Evolutionary conservation across 164 flowering plant species (phyloP).

Genomic region (Nymphaea colorata): DNA sequence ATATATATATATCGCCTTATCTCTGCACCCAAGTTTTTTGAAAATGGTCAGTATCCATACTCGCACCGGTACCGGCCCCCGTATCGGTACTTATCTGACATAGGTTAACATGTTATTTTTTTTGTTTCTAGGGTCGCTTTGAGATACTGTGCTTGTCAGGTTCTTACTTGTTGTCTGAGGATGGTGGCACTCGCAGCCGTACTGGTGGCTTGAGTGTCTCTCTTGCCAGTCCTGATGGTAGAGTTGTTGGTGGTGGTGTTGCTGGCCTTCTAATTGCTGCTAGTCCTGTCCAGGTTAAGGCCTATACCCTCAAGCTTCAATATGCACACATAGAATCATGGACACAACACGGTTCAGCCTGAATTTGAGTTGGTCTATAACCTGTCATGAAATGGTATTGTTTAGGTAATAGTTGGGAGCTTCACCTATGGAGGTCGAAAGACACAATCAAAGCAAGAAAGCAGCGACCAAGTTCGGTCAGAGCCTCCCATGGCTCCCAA

Average conservation of each 20-base stretch:
- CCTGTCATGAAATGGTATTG: background rate
- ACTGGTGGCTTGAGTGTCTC: slow-evolving; percentile 69
- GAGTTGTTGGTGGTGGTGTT: slow-evolving; percentile 85
- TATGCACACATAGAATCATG: background rate
- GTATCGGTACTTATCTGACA: too few relatives aligned
- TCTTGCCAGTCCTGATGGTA: slow-evolving; percentile 84
- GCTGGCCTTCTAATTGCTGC: slow-evolving; percentile 86
- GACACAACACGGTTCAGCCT: too few relatives aligned
- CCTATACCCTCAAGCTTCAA: background rate
- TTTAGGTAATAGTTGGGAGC: slow-evolving; percentile 62
- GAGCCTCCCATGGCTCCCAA: background rate
- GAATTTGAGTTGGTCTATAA: background rate
- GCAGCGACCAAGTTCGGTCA: background rate
- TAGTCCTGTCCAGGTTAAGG: slow-evolving; percentile 71
- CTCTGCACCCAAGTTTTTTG: too few relatives aligned
- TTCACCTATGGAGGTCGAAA: slow-evolving; percentile 40
- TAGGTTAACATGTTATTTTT: background rate
- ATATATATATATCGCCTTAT: too few relatives aligned
- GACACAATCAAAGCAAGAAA: background rate
- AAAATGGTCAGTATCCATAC: too few relatives aligned
- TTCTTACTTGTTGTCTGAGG: slow-evolving; percentile 46
- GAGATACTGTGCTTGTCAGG: slow-evolving; percentile 83
- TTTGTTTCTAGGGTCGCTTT: slow-evolving; percentile 59
- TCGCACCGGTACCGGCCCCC: too few relatives aligned
- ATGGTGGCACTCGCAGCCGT: slow-evolving; percentile 46